Evolutionary conservation across 495 filamentous ascomycete genomes (phyloP).

Genomic region (Penicillium ochrochloron): DNA sequence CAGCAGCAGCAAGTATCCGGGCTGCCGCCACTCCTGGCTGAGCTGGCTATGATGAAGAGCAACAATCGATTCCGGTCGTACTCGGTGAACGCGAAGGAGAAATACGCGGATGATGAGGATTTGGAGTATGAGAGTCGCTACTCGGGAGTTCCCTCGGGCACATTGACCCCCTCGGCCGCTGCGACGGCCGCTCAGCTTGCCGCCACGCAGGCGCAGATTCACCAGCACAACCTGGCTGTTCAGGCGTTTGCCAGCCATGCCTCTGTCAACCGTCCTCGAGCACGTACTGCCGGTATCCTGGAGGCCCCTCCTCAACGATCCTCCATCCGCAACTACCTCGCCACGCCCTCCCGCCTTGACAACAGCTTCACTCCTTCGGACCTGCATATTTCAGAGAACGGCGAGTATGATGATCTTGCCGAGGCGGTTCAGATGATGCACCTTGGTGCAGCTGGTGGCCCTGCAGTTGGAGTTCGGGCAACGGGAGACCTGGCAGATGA

Average conservation of each 20-base stretch:
- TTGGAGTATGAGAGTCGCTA: conserved; percentile 70
- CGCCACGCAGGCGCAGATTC: conserved; percentile 87
- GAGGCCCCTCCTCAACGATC: conserved; percentile 78
- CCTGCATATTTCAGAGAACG: conserved; percentile 69
- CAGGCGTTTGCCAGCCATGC: conserved; percentile 88
- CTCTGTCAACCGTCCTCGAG: conserved; percentile 79
- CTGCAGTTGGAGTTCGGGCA: conserved; percentile 55
- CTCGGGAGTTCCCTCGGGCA: conserved; percentile 65
- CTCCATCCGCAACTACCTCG: conserved; percentile 75
- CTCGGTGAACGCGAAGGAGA: conserved; percentile 98
- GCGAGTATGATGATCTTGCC: conserved; percentile 71
- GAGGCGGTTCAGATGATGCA: conserved; percentile 82
- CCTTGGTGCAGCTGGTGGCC: conserved; percentile 63
- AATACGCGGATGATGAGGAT: conserved; percentile 92
- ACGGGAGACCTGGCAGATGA: conserved; percentile 62
- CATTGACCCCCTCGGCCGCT: conserved; percentile 72
- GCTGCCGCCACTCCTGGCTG: conserved; percentile 75
- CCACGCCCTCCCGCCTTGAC: conserved; percentile 78
- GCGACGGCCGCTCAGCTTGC: conserved; percentile 70
- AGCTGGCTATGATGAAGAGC: conserved; percentile 75
- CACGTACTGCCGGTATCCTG: conserved; percentile 86
- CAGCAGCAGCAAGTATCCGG: conserved; percentile 59
- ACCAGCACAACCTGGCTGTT: conserved; percentile 91
- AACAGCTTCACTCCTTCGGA: conserved; percentile 83
- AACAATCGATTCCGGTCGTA: conserved; percentile 92